Evolutionary conservation across 2,329 filamentous ascomycete species (phyloP).

Genomic region (Colletotrichum sp.): DNA sequence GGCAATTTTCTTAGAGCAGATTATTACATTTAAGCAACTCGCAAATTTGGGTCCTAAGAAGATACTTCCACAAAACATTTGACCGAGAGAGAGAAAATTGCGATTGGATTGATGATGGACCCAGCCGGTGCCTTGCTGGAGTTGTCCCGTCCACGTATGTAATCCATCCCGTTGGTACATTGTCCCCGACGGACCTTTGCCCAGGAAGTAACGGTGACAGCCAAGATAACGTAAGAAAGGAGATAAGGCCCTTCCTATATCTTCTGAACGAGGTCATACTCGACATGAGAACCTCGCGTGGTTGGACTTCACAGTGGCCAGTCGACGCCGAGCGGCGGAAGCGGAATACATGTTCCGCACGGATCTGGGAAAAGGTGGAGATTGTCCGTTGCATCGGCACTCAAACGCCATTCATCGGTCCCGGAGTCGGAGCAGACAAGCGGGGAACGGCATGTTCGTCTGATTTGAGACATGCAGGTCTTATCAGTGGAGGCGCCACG

Average conservation of each 20-base stretch:
- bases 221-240: not conserved
- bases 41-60: not conserved
- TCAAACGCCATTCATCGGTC: not conserved
- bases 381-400: not conserved
- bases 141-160: not conserved
- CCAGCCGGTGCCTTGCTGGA: not conserved
- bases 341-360: not conserved
- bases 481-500: not conserved
- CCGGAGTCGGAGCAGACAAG: not conserved
- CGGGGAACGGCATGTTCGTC: not conserved
- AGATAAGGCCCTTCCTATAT: not conserved
- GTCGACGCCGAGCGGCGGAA: not conserved
- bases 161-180: not conserved
- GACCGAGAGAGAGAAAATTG: too few species aligned
- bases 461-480: not conserved
- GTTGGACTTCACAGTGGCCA: not conserved
- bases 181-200: too few species aligned
- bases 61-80: not conserved
- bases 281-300: not conserved
- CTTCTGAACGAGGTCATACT: rapidly evolving
- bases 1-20: not conserved
- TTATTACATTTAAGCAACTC: not conserved
- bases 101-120: not conserved
- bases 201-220: not conserved
- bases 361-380: not conserved